These are phyloP conservation scores for Didymella lethalis DNA, from an alignment of 2,329 filamentous ascomycete species.

Conservation along the genomic window DNA sequence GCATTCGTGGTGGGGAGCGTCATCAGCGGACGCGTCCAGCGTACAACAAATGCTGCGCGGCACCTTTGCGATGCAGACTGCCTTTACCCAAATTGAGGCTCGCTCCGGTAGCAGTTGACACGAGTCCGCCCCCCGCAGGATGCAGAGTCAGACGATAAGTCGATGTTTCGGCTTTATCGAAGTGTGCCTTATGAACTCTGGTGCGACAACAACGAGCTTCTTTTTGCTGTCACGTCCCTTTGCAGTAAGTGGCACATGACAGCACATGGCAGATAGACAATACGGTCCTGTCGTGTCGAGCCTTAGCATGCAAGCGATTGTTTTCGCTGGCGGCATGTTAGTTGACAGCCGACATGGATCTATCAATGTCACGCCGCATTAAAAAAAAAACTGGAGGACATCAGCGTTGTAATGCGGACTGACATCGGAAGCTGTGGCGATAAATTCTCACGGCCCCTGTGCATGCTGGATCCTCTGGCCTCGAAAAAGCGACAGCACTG, in stretches of 20 bases:
- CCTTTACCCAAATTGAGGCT: conserved; percentile 14
- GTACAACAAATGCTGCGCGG: conserved; percentile 4
- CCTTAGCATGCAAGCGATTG: conserved; percentile 18
- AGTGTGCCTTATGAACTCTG: conserved; percentile 30
- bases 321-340: conserved; percentile 6
- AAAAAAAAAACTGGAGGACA: conserved; percentile 5
- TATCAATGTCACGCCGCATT: conserved; percentile 8
- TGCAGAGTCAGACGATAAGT: conserved; percentile 18
- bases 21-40: conserved; percentile 6
- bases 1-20: conserved; percentile 12
- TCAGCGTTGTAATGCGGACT: conserved; percentile 10
- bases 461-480: conserved; percentile 11
- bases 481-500: conserved; percentile 17
- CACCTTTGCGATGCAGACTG: not conserved
- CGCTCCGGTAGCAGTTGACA: conserved; percentile 11
- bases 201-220: conserved; percentile 29
- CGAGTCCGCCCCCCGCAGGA: conserved; percentile 19
- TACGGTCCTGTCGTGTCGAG: conserved; percentile 11
- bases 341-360: conserved; percentile 5
- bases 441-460: conserved; percentile 6
- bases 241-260: conserved; percentile 20
- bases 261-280: conserved; percentile 9
- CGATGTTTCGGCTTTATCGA: conserved; percentile 33
- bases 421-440: conserved; percentile 16
- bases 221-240: conserved; percentile 26